A percentile compares a stretch with the other conserved stretches of the same genome.
These are phyloP conservation scores for Chimonanthus salicifolius DNA, from an alignment of 164 flowering plant species.

Conservation along the genomic window DNA sequence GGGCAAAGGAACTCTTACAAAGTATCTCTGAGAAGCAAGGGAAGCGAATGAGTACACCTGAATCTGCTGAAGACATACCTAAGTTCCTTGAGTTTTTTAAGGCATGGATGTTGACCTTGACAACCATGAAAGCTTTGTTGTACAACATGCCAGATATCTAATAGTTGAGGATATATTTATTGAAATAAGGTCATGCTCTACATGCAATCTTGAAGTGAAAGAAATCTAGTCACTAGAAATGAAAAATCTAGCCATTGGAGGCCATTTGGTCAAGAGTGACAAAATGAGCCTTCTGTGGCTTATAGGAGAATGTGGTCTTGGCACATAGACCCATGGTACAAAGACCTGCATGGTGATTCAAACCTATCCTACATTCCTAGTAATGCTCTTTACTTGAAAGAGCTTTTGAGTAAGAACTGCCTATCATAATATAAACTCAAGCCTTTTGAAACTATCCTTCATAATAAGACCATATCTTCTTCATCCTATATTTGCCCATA, in stretches of 20 bases:
- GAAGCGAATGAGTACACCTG: constrained; percentile 62
- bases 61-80: constrained; percentile 82
- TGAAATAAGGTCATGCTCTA: constrained; percentile 3
- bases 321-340: neutral
- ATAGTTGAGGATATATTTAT: neutral
- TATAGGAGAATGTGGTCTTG: neutral
- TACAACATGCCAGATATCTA: neutral
- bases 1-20: constrained; percentile 77
- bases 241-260: neutral
- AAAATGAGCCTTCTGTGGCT: neutral
- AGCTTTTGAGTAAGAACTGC: neutral
- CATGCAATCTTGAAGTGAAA: neutral
- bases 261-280: neutral
- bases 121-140: neutral
- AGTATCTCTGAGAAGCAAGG: constrained; percentile 91
- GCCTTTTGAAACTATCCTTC: neutral
- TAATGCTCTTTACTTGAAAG: neutral
- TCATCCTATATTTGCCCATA: too few species aligned
- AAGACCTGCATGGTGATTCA: neutral
- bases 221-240: neutral
- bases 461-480: too few species aligned
- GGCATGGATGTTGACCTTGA: constrained; percentile 32
- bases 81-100: constrained; percentile 67
- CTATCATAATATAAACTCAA: neutral
- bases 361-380: neutral